Evolutionary conservation across 2,329 filamentous ascomycete species (phyloP).

Genomic region (Ascochyta viciae-villosae): DNA sequence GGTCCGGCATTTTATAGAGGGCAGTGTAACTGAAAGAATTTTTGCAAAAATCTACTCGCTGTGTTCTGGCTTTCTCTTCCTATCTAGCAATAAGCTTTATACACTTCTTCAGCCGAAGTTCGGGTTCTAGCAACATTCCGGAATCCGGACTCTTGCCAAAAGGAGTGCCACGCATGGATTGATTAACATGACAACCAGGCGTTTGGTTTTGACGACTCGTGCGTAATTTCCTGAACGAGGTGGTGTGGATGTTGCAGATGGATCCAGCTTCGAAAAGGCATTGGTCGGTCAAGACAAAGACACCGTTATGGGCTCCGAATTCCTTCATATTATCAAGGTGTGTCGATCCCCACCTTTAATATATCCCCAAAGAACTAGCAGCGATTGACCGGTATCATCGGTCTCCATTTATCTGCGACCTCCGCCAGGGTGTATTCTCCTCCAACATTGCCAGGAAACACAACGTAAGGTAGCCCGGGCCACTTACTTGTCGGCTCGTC

Average conservation of each 20-base stretch:
- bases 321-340: neutral
- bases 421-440: conserved; percentile 28
- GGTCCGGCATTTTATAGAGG: conserved; percentile 15
- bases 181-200: too few relatives aligned
- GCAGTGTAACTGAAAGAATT: neutral
- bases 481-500: conserved; percentile 61
- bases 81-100: neutral
- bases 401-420: conserved; percentile 22
- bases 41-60: neutral
- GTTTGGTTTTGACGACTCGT: too few relatives aligned
- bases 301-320: neutral
- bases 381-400: conserved; percentile 20
- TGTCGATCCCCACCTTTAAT: neutral
- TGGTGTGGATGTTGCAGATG: too few relatives aligned
- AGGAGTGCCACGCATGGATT: too few relatives aligned
- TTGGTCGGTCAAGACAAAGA: neutral
- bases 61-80: too few relatives aligned
- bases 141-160: neutral
- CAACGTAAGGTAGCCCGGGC: conserved; percentile 62
- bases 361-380: conserved; percentile 4
- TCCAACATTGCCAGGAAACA: conserved; percentile 67
- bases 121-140: neutral
- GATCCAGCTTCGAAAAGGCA: too few relatives aligned
- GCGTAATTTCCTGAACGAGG: too few relatives aligned
- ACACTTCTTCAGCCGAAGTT: neutral